Evolutionary conservation across 73 alveolate genomes (phyloP).

Genomic region (Blepharisma japonicum): DNA sequence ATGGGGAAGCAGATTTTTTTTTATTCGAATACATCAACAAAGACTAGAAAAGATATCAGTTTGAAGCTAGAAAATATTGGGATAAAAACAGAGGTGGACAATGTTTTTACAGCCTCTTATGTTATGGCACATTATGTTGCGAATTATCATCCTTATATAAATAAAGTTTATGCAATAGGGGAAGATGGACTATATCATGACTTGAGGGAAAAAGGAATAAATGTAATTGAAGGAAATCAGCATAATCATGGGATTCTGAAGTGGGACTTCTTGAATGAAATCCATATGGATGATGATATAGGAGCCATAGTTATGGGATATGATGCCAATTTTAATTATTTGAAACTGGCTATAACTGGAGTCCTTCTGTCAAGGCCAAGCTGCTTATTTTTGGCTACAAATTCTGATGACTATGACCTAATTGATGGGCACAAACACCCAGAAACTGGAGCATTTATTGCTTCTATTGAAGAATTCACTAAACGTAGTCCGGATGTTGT

Average conservation of each 20-base stretch:
- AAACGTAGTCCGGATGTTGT: not conserved
- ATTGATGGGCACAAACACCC: constrained; percentile 26
- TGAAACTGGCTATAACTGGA: constrained; percentile 22
- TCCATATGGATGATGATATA: constrained; percentile 17
- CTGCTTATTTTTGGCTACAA: constrained; percentile 4
- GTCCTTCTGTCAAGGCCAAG: not conserved
- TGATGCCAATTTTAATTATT: not conserved
- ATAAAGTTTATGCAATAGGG: constrained; percentile 9
- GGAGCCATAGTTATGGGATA: constrained; percentile 25
- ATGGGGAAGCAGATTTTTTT: constrained; percentile 1
- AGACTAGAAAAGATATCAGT: constrained; percentile 8
- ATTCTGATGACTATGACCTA: constrained; percentile 16
- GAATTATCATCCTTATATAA: not conserved
- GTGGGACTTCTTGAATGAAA: constrained; percentile 21
- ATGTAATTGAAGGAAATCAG: constrained; percentile 2
- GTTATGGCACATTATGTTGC: constrained; percentile 13
- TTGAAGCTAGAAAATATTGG: constrained; percentile 3
- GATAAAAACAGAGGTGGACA: not conserved
- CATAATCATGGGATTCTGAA: not conserved
- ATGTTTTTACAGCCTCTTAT: constrained; percentile 23
- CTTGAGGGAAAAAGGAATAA: not conserved
- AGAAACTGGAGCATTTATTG: constrained; percentile 23
- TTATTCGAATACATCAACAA: constrained; percentile 11
- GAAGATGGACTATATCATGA: not conserved
- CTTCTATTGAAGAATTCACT: constrained; percentile 8